Evolutionary conservation across 805 yeast genomes (phyloP), one percentile per base, ranked within the genome.

Genomic region (Kregervanrija fluxuum): DNA sequence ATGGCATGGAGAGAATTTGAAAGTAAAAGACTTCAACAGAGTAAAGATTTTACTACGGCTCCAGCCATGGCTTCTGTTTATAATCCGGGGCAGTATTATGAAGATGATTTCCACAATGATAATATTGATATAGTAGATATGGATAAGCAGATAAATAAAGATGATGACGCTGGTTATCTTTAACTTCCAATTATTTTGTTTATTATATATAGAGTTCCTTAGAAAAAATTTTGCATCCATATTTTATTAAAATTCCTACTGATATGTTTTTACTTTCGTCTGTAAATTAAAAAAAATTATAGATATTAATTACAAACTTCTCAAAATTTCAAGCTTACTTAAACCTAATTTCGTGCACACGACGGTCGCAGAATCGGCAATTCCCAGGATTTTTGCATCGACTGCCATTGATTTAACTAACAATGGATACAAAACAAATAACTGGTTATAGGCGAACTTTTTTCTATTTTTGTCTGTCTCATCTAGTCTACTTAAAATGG

Each of bases 1-100:
- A 86, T 83, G 72, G 74, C 91, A 47, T 93, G 99, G 99, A 78
- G 87, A 60, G 98, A 93, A 52, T 89, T 79, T 69, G 97, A 90
- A 64, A 70, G 85, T 52, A 88, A 84, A 31, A 61, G 80, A 32
- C 30, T 48, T 11, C 62, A 59, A 3, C 31, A 47, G 31, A 49
- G 47, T 8, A 15, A 30, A 10, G 50, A 45, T 2, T 45, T 35
- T 16, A 12, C 28, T 11, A 3, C 22, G 3, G 42, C 41, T n/a
- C 54, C 54, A 13, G 49, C 53, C 2, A 50, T 61, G 30, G 58
- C 61, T 6, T 54, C 56, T 9, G 56, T 56, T 14, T 60, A 59
- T 41, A 51, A 54, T 33, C 57, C 61, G 1, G 61, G 52, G 3
- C 46, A 48, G 22, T 41, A 40, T 6, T 22, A 22, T 22, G 28